Percentiles rank a stretch among this genome's conserved stretches.
phyloP scores from a whole-genome alignment of 2,329 filamentous ascomycete genomes.

The Aspergillus floridensis region DNA sequence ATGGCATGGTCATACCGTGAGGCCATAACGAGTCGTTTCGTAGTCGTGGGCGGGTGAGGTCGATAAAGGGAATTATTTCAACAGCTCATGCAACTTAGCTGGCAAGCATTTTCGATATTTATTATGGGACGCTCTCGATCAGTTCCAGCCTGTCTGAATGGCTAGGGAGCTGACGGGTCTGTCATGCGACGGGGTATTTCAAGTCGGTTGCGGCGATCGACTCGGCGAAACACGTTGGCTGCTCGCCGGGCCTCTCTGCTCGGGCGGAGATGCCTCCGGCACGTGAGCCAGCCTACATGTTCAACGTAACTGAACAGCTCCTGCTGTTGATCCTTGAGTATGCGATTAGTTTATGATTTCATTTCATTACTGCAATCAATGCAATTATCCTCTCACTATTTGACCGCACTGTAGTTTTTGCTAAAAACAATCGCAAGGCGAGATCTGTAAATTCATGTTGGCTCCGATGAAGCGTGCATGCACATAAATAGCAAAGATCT shows the following conservation, averaged over 20 bases:
- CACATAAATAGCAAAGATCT: neutral
- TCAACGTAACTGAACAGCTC: too few relatives aligned
- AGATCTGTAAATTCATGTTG: neutral
- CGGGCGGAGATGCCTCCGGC: neutral
- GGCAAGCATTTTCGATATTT: neutral
- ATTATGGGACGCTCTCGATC: neutral
- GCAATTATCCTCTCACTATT: too few relatives aligned
- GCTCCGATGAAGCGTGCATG: neutral
- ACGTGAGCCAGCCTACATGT: neutral
- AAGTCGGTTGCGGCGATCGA: neutral
- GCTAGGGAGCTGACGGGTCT: neutral
- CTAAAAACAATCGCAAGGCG: neutral
- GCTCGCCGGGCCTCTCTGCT: neutral
- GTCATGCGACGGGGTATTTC: neutral
- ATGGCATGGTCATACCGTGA: slow-evolving; percentile 31
- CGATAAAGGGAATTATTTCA: neutral
- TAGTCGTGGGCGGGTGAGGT: neutral
- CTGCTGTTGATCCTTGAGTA: too few relatives aligned
- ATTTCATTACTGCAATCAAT: too few relatives aligned
- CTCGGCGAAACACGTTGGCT: neutral
- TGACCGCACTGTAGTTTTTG: neutral
- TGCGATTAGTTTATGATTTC: too few relatives aligned
- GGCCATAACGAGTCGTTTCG: slow-evolving; percentile 27
- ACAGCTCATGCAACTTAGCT: neutral
- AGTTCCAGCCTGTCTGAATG: neutral